Evolutionary conservation across 257 asterid genomes (phyloP), one percentile per base, ranked within the genome.

Genomic region (Penstemon davidsonii): DNA sequence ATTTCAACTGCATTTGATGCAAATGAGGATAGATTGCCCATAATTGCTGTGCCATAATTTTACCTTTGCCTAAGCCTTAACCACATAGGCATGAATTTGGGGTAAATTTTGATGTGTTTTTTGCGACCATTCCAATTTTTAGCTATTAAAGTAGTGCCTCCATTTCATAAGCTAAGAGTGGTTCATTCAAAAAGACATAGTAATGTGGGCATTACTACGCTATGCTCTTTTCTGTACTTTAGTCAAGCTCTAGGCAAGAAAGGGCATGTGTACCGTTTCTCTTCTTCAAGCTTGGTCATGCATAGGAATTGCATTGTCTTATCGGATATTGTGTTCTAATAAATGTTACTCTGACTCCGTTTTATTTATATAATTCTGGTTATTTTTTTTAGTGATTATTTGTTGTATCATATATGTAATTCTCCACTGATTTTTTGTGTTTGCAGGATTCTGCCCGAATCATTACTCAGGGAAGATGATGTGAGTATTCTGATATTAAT

Each of bases 401-500:
- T 13, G 43, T 18, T 58, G 42, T 5, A 36, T 41, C 40, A 56
- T 60, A 45, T 39, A 51, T 46, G 13, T 53, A 43, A 41, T 59
- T 55, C 56, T 49, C 78, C 57, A 69, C 69, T 80, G 52, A 63
- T 64, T 8, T 63, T 66, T 68, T 51, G 8, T 77, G 47, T 60
- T 67, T 85, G 78, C 86, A 91, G 96, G 93, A 69, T 60, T 64
- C 57, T 85, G 68, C 88, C 96, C 4, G 98, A 92, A 72, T 77
- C 87, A 46, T 68, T 87, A 53, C 70, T 92, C 41, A 81, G 98
- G 70, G 86, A 87, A 78, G 95, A 92, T 66, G 96, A 89, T 72
- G 98, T 86, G 64, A 89, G 96, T 81, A 59, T 71, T 36, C 8
- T 69, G 46, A 9, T 43, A 39, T 37, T 58, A 25, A 39, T 57